These are phyloP conservation scores for Talaromyces sp. DNA, from an alignment of 2,329 filamentous ascomycete species.

Conservation along the genomic window DNA sequence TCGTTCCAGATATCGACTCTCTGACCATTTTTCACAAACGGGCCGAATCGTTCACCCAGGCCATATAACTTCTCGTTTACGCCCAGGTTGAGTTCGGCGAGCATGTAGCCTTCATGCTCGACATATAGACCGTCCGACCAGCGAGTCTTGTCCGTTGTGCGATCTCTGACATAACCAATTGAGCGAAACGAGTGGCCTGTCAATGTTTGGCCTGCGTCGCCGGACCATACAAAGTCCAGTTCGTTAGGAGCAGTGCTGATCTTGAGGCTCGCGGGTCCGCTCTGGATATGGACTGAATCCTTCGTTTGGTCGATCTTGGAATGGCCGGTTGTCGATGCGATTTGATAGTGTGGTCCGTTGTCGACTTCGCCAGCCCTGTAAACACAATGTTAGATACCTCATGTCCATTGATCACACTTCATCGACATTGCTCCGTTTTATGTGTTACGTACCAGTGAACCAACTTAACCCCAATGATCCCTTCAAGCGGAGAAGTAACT, in stretches of 20 bases:
- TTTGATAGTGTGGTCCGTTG: slow-evolving; percentile 38
- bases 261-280: slow-evolving; percentile 34
- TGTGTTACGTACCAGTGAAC: slow-evolving; percentile 34
- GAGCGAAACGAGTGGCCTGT: slow-evolving; percentile 42
- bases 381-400: neutral
- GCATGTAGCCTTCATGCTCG: slow-evolving; percentile 41
- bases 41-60: slow-evolving; percentile 72
- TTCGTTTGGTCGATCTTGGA: slow-evolving; percentile 30
- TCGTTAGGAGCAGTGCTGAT: slow-evolving; percentile 39
- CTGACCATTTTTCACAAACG: slow-evolving; percentile 75
- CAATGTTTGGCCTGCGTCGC: slow-evolving; percentile 29
- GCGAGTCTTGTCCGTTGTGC: slow-evolving; percentile 34
- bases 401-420: neutral
- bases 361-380: slow-evolving; percentile 37
- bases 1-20: slow-evolving; percentile 63
- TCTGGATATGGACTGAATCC: slow-evolving; percentile 33
- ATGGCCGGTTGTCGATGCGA: slow-evolving; percentile 31
- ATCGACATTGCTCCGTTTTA: too few species aligned
- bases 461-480: slow-evolving; percentile 41
- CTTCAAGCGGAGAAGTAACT: slow-evolving; percentile 39
- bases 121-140: slow-evolving; percentile 39
- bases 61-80: slow-evolving; percentile 68
- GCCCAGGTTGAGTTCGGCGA: slow-evolving; percentile 39
- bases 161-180: slow-evolving; percentile 40
- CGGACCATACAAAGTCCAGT: slow-evolving; percentile 32